Conservation (phyloP, 768 basidiomycete genomes). For the Termitomyces sp. region DNA sequence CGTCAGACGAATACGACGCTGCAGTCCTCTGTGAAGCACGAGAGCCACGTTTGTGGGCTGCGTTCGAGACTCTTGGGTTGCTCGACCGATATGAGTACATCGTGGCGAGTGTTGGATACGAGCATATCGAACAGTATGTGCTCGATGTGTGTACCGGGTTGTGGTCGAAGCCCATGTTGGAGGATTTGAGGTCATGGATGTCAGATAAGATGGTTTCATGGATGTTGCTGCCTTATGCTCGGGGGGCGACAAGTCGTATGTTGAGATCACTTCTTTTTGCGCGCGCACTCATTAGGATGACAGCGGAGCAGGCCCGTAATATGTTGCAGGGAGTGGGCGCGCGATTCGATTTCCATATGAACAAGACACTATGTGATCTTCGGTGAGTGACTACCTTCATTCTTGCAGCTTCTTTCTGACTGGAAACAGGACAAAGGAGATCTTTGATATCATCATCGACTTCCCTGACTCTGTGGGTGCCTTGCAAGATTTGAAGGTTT, state of each 20-base stretch:
- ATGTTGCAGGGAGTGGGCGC: slow-evolving; percentile 76
- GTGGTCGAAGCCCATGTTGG: slow-evolving; percentile 66
- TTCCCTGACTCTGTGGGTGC: slow-evolving; percentile 86
- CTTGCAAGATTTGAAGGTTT: slow-evolving; percentile 78
- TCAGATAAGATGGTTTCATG: slow-evolving; percentile 73
- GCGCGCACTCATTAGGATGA: neutral
- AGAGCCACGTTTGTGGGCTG: slow-evolving; percentile 39
- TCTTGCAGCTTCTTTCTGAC: neutral
- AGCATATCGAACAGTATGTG: slow-evolving; percentile 77
- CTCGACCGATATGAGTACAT: slow-evolving; percentile 81
- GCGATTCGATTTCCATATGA: slow-evolving; percentile 88
- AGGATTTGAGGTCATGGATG: slow-evolving; percentile 70
- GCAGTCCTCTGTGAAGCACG: slow-evolving; percentile 16
- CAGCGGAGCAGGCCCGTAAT: slow-evolving; percentile 65
- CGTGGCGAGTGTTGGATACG: slow-evolving; percentile 80
- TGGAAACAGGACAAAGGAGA: slow-evolving; percentile 58
- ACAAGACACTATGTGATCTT: slow-evolving; percentile 85
- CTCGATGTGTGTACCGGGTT: slow-evolving; percentile 55
- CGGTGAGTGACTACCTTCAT: slow-evolving; percentile 41
- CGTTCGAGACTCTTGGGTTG: slow-evolving; percentile 68
- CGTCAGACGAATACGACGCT: slow-evolving; percentile 23
- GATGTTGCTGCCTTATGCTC: slow-evolving; percentile 79
- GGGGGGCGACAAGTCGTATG: slow-evolving; percentile 54
- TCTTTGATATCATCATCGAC: slow-evolving; percentile 95
- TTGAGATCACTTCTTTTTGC: slow-evolving; percentile 6